phyloP scores from a whole-genome alignment of 2,329 filamentous ascomycete species.

The Dryadomyces sulphureus region DNA sequence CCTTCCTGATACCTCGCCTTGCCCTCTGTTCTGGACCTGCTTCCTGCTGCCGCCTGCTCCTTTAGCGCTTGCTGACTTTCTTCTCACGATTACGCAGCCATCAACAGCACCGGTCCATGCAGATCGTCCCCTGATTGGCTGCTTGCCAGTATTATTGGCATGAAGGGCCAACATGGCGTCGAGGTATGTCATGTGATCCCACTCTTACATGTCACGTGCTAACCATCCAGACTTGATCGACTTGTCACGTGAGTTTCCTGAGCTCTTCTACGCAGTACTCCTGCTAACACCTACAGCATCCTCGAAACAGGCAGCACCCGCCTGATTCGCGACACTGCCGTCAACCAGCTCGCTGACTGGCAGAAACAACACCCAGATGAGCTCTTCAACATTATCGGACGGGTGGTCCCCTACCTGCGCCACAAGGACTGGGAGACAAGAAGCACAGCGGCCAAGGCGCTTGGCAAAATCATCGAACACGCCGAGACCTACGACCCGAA shows the following conservation, averaged over 20 bases:
- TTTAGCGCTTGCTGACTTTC: background rate
- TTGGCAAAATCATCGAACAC: conserved; percentile 87
- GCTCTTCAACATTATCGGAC: conserved; percentile 82
- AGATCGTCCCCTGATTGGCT: conserved; percentile 6
- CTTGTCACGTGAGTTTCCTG: conserved; percentile 70
- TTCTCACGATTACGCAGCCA: background rate
- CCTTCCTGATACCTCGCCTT: background rate
- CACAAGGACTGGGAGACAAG: conserved; percentile 97
- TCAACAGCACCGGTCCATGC: background rate
- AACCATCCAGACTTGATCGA: conserved; percentile 54
- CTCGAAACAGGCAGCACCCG: conserved; percentile 95
- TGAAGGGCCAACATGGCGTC: conserved; percentile 38
- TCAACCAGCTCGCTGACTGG: conserved; percentile 91
- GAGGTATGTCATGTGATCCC: conserved; percentile 25
- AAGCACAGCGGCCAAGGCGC: conserved; percentile 81
- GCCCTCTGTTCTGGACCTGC: background rate
- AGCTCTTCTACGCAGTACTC: background rate
- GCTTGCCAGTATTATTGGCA: conserved; percentile 13
- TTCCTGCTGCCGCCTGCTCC: too few relatives aligned
- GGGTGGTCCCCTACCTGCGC: conserved; percentile 87
- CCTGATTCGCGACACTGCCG: conserved; percentile 91
- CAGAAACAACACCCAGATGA: conserved; percentile 98
- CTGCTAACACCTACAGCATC: conserved; percentile 39
- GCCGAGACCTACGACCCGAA: conserved; percentile 83
- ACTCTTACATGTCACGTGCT: conserved; percentile 7